phyloP scores from a whole-genome alignment of 108 stramenopile species.

The Poteriospumella lacustris region DNA sequence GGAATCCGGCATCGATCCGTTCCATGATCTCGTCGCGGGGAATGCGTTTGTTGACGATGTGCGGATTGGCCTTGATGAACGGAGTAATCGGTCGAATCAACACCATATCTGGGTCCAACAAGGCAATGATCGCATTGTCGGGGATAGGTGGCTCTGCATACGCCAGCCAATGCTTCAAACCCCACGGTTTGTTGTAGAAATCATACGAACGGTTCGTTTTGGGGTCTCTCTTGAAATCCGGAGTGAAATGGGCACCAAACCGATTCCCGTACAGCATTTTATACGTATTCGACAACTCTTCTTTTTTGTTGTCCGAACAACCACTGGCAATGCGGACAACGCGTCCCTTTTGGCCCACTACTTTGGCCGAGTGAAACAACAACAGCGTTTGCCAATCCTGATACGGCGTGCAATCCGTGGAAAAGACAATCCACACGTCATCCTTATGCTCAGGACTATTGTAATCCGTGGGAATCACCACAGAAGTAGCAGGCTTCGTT shows the following conservation, averaged over 20 bases:
- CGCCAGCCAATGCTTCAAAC: conserved; percentile 70
- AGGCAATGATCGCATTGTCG: conserved; percentile 29
- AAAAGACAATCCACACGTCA: conserved; percentile 37
- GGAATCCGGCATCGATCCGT: neutral
- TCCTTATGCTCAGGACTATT: no score
- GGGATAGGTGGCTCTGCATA: conserved; percentile 56
- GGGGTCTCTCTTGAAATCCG: conserved; percentile 36
- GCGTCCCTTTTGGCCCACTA: neutral
- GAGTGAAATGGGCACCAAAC: conserved; percentile 50
- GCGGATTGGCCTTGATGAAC: conserved; percentile 13
- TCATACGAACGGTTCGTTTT: conserved; percentile 57
- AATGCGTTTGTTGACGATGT: neutral
- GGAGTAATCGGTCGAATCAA: conserved; percentile 50
- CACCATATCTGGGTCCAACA: conserved; percentile 48
- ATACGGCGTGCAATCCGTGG: conserved; percentile 20
- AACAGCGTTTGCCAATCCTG: conserved; percentile 17
- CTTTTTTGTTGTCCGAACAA: neutral
- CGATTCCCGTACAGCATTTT: conserved; percentile 4
- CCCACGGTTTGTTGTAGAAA: conserved; percentile 88
- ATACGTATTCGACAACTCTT: neutral
- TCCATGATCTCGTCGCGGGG: neutral
- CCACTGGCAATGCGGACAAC: neutral
- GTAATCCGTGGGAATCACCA: no score
- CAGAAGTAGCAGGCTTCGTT: no score
- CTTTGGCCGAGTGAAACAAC: conserved; percentile 5